Base-by-base conservation (phyloP, 805 yeast genomes). In the Metschnikowia aberdeeniae region DNA sequence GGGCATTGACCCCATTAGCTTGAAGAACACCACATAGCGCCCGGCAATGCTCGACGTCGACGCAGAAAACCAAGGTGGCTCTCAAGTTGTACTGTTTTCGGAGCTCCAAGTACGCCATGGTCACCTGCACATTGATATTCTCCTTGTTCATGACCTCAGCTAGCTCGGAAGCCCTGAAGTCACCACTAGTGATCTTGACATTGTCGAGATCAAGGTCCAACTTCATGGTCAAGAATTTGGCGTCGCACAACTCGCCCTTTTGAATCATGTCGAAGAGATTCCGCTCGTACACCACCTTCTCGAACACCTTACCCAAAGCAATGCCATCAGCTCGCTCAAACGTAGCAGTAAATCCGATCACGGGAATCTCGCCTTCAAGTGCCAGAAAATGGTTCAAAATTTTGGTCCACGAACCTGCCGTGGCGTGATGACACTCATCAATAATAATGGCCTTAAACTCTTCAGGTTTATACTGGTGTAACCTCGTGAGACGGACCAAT, bases 351-450 rank as follows among this genome's bases (percentile, higher is more conserved):
- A 92, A 88, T 2, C 98, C 97, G 12, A 88, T 69, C 0, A 88
- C 78, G 1, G 80, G 76, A 1, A 83, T 70, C 0, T 65, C 64
- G 0, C 67, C 60, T 1, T 58, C 55, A 33, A 62, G 54, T 6
- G 83, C 82, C 0, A 69, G 68, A 55, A 90, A 88, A 56, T 86
- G 72, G 3, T 69, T 60, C 42, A 88, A 60, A 1, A 89, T 72
- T 27, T 73, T 70, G 13, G 64, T 36, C 68, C 90, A 92, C 1
- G 89, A 73, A 12, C 62, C 58, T 0, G 96, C 89, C 1, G 86
- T 85, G 0, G 95, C 83, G 63, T 90, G 97, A 59, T 90, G 98
- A 34, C 96, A 95, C 61, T 90, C 98, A 64, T 90, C 98, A 2
- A 90, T 71, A 17, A 90, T 80, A 13, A 92, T 77, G 28, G 89